phyloP scores from a whole-genome alignment of 352 stramenopile genomes.

The Phytophthora lateralis region DNA sequence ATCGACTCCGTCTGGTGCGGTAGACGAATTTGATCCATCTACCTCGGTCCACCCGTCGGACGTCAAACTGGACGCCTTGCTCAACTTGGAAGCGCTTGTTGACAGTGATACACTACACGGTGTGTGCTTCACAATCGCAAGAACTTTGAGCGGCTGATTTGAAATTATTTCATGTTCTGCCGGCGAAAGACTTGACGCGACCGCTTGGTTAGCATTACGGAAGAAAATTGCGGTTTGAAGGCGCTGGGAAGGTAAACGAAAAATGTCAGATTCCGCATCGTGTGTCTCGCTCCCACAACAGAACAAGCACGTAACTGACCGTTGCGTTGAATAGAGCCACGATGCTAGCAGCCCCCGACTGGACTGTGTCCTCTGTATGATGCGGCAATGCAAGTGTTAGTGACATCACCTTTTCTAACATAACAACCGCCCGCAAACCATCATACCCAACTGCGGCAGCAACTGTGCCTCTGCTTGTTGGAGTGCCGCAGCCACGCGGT shows the following conservation, averaged over 20 bases:
- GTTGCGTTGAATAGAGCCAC: constrained; percentile 67
- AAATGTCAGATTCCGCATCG: neutral
- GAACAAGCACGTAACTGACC: constrained; percentile 32
- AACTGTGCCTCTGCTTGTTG: constrained; percentile 46
- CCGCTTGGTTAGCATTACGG: constrained; percentile 59
- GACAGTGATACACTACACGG: constrained; percentile 12
- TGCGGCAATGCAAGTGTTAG: constrained; percentile 1
- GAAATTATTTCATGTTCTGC: constrained; percentile 65
- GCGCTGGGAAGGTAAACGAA: constrained; percentile 32
- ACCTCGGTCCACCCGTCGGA: constrained; percentile 51
- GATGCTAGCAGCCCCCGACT: constrained; percentile 37
- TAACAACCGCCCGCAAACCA: neutral
- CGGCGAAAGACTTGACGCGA: constrained; percentile 53
- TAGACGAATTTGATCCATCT: constrained; percentile 43
- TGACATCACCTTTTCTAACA: neutral
- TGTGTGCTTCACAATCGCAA: constrained; percentile 13
- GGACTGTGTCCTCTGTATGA: constrained; percentile 45
- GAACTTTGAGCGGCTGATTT: constrained; percentile 24
- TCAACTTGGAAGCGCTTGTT: constrained; percentile 22
- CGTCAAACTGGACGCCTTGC: constrained; percentile 37
- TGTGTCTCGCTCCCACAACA: neutral
- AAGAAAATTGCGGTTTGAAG: constrained; percentile 83
- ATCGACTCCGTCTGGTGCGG: constrained; percentile 24
- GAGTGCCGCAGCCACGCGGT: constrained; percentile 45
- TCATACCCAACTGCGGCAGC: constrained; percentile 45